Base-by-base conservation (phyloP, 139 green algal species). In the Closterium sp. region DNA sequence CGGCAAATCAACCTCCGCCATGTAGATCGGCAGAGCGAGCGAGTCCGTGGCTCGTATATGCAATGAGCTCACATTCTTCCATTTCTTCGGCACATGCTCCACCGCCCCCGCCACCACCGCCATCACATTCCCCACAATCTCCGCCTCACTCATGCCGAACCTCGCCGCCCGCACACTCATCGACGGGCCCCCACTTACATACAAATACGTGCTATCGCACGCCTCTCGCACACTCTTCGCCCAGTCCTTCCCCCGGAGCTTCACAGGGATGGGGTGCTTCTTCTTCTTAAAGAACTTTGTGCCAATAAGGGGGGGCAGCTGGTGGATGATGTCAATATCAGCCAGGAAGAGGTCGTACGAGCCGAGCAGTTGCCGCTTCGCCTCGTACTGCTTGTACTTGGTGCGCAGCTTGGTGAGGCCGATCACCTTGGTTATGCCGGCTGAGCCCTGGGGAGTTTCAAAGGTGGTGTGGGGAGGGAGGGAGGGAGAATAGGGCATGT, bases 281-380 rank as follows among this genome's bases (percentile, higher is more conserved):
- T 99, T 99, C 95, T 97, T 97, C 95, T 97, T 97, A 96, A 99
- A 99, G 93, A 99, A 99, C 1, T 92, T 93, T 95, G 99, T 99
- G 89, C 97, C 98, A 70, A 99, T 96, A 21, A 99, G 96, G 95
- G 98, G 98, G 32, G 98, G 97, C 38, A 99, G 95, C 6, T 96
- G 96, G 5, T 96, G 97, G 21, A 99, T 86, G 22, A 99, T 93
- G 27, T 98, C 95, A 50, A 99, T 97, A 88, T 99, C 98, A 1
- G 97, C 98, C 21, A 99, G 90, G 95, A 99, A 99, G 0, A 99
- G 93, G 95, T 99, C 98, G 92, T 98, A 99, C 27, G 91, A 93
- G 21, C 91, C 96, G 94, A 97, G 98, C n/a, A 99, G 96, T 91
- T 98, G 91, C 27, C 98, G 96, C 96, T 99, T 99, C 30, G 97